A percentile compares a stretch with the other conserved stretches of the same genome.
phyloP scores from a whole-genome alignment of 306 rosid species.

The Erythrophleum fordii region DNA sequence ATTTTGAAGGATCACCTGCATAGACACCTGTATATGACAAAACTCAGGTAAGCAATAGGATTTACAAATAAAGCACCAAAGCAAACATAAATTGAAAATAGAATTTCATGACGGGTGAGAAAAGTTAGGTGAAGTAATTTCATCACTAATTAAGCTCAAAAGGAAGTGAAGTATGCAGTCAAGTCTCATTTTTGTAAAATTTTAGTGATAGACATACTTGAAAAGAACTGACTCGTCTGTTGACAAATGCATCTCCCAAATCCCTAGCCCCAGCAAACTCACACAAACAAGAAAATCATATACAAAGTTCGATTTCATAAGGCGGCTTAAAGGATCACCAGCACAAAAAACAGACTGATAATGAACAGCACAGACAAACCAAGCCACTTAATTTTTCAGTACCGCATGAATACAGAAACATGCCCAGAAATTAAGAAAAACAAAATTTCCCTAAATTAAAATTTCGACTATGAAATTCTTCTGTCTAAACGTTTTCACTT shows the following conservation, averaged over 20 bases:
- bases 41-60: constrained; percentile 29
- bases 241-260: constrained; percentile 5
- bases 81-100: neutral
- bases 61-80: constrained; percentile 6
- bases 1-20: constrained; percentile 97
- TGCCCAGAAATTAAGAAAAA: neutral
- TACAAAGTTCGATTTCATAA: neutral
- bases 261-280: constrained; percentile 22
- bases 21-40: constrained; percentile 75
- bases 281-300: constrained; percentile 24
- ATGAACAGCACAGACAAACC: constrained; percentile 15
- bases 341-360: constrained; percentile 24
- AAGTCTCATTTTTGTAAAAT: constrained; percentile 26
- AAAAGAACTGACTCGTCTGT: constrained; percentile 3
- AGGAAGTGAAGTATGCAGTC: neutral
- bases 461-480: constrained; percentile 10
- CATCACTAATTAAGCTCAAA: neutral
- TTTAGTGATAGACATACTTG: constrained; percentile 17
- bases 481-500: neutral
- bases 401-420: constrained; percentile 8
- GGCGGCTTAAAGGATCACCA: constrained; percentile 16
- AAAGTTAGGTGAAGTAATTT: constrained; percentile 29
- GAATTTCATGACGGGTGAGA: constrained; percentile 20
- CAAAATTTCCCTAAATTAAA: neutral
- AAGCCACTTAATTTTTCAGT: constrained; percentile 32